Evolutionary conservation across 768 basidiomycete species (phyloP).

Genomic region (Lactifluus volemus): DNA sequence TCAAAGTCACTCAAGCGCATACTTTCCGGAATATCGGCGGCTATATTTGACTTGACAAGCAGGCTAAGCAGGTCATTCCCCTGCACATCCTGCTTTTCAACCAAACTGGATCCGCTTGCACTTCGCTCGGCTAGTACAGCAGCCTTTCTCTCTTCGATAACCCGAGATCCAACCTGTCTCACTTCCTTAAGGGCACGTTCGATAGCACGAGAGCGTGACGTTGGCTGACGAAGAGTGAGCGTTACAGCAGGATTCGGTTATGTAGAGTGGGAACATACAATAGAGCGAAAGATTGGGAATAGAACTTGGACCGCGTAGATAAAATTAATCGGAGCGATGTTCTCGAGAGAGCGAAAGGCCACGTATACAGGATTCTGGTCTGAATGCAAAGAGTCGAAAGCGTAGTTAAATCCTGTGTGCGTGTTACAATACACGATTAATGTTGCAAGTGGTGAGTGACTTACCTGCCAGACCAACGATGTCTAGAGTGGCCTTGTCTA

Average conservation of each 20-base stretch:
- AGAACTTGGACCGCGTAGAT: constrained; percentile 28
- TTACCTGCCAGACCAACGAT: no score
- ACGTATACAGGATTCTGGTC: constrained; percentile 27
- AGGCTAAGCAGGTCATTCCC: constrained; percentile 18
- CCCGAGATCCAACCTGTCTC: constrained; percentile 36
- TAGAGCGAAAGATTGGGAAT: constrained; percentile 31
- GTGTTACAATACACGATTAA: no score
- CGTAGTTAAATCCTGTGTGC: constrained; percentile 32
- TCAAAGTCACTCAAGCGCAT: constrained; percentile 26
- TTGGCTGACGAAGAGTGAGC: constrained; percentile 20
- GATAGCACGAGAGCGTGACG: constrained; percentile 15
- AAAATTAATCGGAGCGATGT: constrained; percentile 9
- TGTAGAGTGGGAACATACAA: constrained; percentile 27
- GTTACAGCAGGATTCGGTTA: not conserved
- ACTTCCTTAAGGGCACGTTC: constrained; percentile 34
- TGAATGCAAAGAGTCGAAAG: constrained; percentile 28
- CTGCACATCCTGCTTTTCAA: constrained; percentile 15
- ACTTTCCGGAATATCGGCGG: constrained; percentile 22
- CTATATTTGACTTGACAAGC: constrained; percentile 25
- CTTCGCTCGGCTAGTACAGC: not conserved
- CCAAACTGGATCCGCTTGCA: not conserved
- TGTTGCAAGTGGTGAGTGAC: no score
- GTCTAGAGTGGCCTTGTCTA: no score
- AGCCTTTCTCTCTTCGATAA: no score
- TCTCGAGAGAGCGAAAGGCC: constrained; percentile 29